Base-by-base conservation (phyloP, 2,329 filamentous ascomycete genomes). In the Clarireedia homoeocarpa region DNA sequence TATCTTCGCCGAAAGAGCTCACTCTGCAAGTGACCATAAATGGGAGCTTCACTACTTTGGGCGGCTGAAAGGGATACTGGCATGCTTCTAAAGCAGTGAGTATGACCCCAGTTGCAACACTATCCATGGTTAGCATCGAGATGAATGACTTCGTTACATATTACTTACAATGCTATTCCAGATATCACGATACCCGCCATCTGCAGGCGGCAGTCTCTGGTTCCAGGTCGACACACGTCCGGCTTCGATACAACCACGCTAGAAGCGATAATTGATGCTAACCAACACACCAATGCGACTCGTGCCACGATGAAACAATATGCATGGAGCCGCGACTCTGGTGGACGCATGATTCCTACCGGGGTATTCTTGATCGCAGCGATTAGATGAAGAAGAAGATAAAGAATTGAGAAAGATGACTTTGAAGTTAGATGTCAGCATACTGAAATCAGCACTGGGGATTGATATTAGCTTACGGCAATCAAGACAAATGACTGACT, bases 61-160 rank as follows among this genome's bases (percentile, higher is more conserved):
- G 63, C 1, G 54, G 48, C 48, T 63, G 55, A 48, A 66, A 67
- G 0, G 63, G 64, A 24, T 61, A 62, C 47, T 62, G 59, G 53
- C 63, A 65, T 2, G 63, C 57, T 57, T 66, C 62, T 1, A 67
- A 58, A 5, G 63, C 62, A 20, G 63, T 63, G 15, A 67, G 49
- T 15, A 66, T 57, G 0, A 64, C 51, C 15, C 63, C 63, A 30
- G 51, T 63, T 48, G 60, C 52, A 15, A 63, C 24, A 36, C 65
- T 67, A 14, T 20, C 34, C 15, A 6, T n/a, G 15, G 39, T 42
- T 20, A 42, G n/a, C 17, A n/a, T 10, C 15, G 14, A 34, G n/a
- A 45, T 0, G 7, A 6, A 23, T 12, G 12, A 12, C 5, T 20
- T 12, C 24, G 42, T 10, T 12, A 45, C 9, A 20, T 4, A 9